Evolutionary conservation across 2,329 filamentous ascomycete species (phyloP).

Genomic region (Talaromyces verruculosus): DNA sequence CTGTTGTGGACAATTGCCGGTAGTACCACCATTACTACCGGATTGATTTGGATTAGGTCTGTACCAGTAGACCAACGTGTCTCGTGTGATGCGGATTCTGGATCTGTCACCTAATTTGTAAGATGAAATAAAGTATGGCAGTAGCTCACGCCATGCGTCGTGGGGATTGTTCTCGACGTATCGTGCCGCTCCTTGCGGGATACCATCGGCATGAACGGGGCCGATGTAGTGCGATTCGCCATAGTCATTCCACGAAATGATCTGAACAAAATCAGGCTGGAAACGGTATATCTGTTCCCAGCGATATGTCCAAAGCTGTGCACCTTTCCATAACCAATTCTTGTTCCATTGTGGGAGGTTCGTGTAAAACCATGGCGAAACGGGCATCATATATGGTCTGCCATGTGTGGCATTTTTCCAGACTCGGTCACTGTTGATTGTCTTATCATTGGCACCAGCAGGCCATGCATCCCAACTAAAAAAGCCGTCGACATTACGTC

Average conservation of each 20-base stretch:
- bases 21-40: constrained; percentile 34
- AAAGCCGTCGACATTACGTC: constrained; percentile 39
- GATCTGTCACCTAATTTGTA: constrained; percentile 36
- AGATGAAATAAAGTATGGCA: constrained; percentile 39
- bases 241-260: constrained; percentile 63
- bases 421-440: constrained; percentile 37
- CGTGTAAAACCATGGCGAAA: constrained; percentile 60
- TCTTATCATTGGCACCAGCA: constrained; percentile 37
- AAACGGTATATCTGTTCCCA: constrained; percentile 57
- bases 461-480: constrained; percentile 50
- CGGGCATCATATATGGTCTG: constrained; percentile 54
- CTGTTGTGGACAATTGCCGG: constrained; percentile 34
- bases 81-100: constrained; percentile 23
- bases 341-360: constrained; percentile 58
- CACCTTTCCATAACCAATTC: constrained; percentile 64
- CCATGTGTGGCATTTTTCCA: constrained; percentile 40
- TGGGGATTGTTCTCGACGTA: constrained; percentile 34
- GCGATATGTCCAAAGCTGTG: constrained; percentile 60
- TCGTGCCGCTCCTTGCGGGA: constrained; percentile 48
- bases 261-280: constrained; percentile 54
- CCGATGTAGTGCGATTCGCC: constrained; percentile 62
- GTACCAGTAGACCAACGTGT: constrained; percentile 40
- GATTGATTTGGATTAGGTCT: constrained; percentile 33
- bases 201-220: constrained; percentile 48
- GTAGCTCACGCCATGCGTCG: constrained; percentile 33